Conservation (phyloP, 2,329 filamentous ascomycete genomes). For the Talaromyces sp. region DNA sequence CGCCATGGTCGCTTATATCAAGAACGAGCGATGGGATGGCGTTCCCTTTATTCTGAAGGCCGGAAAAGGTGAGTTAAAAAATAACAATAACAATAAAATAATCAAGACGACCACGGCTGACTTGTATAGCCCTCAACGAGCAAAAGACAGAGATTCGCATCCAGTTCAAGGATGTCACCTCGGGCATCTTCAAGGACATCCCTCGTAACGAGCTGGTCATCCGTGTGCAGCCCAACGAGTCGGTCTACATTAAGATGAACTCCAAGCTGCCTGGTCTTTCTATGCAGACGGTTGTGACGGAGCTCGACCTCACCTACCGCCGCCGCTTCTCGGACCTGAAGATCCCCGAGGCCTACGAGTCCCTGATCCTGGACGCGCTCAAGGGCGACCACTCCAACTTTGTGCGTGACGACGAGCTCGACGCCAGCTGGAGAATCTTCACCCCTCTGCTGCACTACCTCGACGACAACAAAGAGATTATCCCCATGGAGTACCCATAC, state of each 20-base stretch:
- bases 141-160: slow-evolving; percentile 99
- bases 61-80: slow-evolving; percentile 60
- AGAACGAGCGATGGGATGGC: slow-evolving; percentile 99
- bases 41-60: slow-evolving; percentile 99
- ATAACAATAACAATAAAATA: neutral
- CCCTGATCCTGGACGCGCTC: slow-evolving; percentile 89
- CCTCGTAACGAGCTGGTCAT: slow-evolving; percentile 98
- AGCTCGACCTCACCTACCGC: slow-evolving; percentile 96
- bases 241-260: slow-evolving; percentile 99
- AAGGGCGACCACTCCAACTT: slow-evolving; percentile 99
- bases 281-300: slow-evolving; percentile 99
- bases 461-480: slow-evolving; percentile 98
- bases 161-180: slow-evolving; percentile 99
- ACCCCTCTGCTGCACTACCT: slow-evolving; percentile 96
- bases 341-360: slow-evolving; percentile 99
- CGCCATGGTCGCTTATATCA: slow-evolving; percentile 94
- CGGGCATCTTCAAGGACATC: slow-evolving; percentile 99
- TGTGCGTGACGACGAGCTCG: slow-evolving; percentile 91
- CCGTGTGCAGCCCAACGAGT: slow-evolving; percentile 98
- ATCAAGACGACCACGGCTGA: slow-evolving; percentile 15
- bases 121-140: slow-evolving; percentile 75
- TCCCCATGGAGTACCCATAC: slow-evolving; percentile 99
- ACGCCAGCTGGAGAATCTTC: slow-evolving; percentile 98
- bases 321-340: slow-evolving; percentile 98
- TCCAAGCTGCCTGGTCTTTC: slow-evolving; percentile 96